Evolutionary conservation across 1,139 yeast genomes (phyloP).

Genomic region (Pichia sp.): DNA sequence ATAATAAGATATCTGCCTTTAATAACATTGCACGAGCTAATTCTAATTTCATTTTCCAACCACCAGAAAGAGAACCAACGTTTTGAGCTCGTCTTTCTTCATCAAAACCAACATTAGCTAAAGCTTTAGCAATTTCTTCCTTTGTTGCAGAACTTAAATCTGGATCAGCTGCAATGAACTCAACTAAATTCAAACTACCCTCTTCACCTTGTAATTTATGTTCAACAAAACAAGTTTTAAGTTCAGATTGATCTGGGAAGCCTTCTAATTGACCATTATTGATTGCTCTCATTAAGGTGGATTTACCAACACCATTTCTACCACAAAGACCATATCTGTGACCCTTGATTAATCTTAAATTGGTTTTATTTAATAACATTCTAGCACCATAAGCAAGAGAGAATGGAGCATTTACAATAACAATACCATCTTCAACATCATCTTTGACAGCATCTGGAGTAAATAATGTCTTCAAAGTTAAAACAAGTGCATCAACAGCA

Average conservation of each 20-base stretch:
- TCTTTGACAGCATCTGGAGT: constrained; percentile 53
- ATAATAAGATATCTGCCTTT: constrained; percentile 89
- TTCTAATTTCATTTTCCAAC: constrained; percentile 98
- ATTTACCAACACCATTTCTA: constrained; percentile 98
- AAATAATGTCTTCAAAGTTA: constrained; percentile 57
- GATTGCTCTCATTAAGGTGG: constrained; percentile 94
- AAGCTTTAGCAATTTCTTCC: constrained; percentile 68
- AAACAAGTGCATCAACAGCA: constrained; percentile 40
- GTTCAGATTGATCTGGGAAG: constrained; percentile 82
- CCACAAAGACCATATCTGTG: constrained; percentile 98
- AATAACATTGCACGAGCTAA: constrained; percentile 97
- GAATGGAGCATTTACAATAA: constrained; percentile 88
- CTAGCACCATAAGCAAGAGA: constrained; percentile 96
- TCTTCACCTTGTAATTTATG: constrained; percentile 95
- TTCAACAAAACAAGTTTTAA: constrained; percentile 94
- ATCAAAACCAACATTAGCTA: constrained; percentile 83
- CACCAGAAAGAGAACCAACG: constrained; percentile 94
- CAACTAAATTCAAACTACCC: constrained; percentile 81
- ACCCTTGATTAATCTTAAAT: constrained; percentile 79
- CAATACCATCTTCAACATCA: constrained; percentile 66
- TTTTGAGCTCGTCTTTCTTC: constrained; percentile 83
- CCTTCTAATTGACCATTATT: constrained; percentile 97
- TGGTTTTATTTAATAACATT: constrained; percentile 92
- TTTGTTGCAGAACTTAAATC: constrained; percentile 58
- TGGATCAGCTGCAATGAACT: constrained; percentile 87